Base-by-base conservation (phyloP, 2,329 filamentous ascomycete genomes). In the Chaetomiaceae sp. region DNA sequence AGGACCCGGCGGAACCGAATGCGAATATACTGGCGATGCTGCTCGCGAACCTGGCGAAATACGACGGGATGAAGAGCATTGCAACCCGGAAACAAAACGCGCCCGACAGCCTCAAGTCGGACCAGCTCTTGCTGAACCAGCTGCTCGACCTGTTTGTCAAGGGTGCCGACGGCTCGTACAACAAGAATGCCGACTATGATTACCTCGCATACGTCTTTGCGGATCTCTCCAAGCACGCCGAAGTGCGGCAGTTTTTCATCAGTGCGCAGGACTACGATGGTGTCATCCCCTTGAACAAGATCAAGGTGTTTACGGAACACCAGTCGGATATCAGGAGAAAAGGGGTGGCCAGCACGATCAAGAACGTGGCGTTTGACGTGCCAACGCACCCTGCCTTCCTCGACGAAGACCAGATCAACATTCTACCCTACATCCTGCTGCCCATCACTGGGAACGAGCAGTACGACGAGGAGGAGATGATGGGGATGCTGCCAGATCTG, bases 101-200 rank as follows among this genome's bases (percentile, higher is more conserved):
- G 0, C 85, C 88, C 2, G 77, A 81, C 45, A 73, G 74, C n/a
- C 76, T 95, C 6, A 81, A 79, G 6, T 84, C 80, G 1, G 86
- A 88, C 33, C 76, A 83, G 29, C 74, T 79, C 48, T 83, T 88
- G 4, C 79, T 97, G 58, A 89, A 96, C 64, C 93, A 97, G 66
- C 72, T 98, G 24, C 81, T 98, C 64, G 93, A 97, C 65, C 84
- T 94, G 58, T 98, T 98, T 62, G 93, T 97, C 62, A 94, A 93
- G 69, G 91, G 91, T 17, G 83, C 87, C 18, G 83, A 86, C 51
- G 86, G 85, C 19, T 73, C 75, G 9, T 89, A 93, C 66, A 97
- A 97, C 73, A 84, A 86, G 61, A 65, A 84, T 20, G 89, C 89
- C 50, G 78, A 91, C 66, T 97, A 82, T 65, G 89, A 98, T 69